Conservation (phyloP, 2,329 filamentous ascomycete genomes). For the Pseudogymnoascus sp. region DNA sequence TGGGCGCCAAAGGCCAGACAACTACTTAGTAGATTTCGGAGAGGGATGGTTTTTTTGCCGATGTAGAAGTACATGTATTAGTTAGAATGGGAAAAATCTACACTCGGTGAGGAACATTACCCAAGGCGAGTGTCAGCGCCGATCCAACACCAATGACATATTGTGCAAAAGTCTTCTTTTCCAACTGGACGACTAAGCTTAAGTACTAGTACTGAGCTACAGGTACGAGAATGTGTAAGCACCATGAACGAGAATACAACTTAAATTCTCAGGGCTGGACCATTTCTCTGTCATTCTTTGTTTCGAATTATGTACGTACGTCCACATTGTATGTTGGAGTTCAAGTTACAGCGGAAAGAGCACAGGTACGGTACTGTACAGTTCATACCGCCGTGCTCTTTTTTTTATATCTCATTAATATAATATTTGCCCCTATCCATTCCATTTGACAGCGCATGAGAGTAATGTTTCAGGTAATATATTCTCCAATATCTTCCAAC, state of each 20-base stretch:
- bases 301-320: not conserved
- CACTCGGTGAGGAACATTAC: not conserved
- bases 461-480: constrained; percentile 2
- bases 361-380: not conserved
- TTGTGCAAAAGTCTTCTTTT: not conserved
- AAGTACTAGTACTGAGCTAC: not conserved
- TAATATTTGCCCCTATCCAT: not conserved
- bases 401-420: too few species aligned
- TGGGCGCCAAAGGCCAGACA: constrained; percentile 4
- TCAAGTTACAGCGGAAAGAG: not conserved
- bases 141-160: not conserved
- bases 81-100: not conserved
- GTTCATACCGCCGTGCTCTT: too few species aligned
- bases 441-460: constrained; percentile 2
- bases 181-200: not conserved
- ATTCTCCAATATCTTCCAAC: not conserved
- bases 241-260: not conserved
- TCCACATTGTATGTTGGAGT: not conserved
- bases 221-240: constrained; percentile 2
- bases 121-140: not conserved
- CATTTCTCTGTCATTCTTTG: not conserved
- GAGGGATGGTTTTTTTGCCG: not conserved
- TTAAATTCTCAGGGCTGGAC: not conserved
- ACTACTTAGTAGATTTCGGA: not conserved
- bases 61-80: constrained; percentile 1